A percentile compares a stretch with the other conserved stretches of the same genome.
Evolutionary conservation across 345 rosid species (phyloP).

Genomic region (Heritiera littoralis): DNA sequence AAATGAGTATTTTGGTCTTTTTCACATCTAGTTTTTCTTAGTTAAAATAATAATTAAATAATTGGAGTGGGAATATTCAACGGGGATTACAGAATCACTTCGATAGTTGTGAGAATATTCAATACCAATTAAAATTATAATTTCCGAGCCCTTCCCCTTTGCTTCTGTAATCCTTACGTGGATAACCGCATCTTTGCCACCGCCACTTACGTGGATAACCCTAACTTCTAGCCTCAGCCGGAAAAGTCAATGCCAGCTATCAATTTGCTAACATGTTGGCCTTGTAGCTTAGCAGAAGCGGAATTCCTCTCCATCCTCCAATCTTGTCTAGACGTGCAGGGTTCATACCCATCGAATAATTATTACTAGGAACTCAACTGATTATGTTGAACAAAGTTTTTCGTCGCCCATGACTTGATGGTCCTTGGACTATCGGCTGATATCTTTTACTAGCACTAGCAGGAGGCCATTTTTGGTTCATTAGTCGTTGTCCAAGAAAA

Average conservation of each 20-base stretch:
- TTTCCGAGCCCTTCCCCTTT: not conserved
- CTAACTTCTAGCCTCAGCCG: not conserved
- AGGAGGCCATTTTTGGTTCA: not conserved
- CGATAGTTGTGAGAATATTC: slow-evolving; percentile 1
- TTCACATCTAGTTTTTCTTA: not conserved
- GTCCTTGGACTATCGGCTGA: not conserved
- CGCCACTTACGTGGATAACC: not conserved
- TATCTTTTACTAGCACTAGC: not conserved
- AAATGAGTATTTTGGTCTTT: not conserved
- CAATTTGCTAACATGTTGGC: not conserved
- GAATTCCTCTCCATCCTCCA: not conserved
- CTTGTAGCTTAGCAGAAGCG: not conserved
- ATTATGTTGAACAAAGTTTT: not conserved
- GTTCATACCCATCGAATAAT: too few species aligned
- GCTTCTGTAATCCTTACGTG: too few species aligned
- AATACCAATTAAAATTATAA: not conserved
- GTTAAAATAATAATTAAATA: not conserved
- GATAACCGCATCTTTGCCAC: not conserved
- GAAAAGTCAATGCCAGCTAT: not conserved
- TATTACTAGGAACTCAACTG: not conserved
- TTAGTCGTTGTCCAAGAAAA: not conserved
- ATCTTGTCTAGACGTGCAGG: not conserved
- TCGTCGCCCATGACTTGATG: not conserved
- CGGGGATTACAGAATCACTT: not conserved
- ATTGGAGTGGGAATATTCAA: slow-evolving; percentile 14